phyloP scores from a whole-genome alignment of 768 basidiomycete species.

The Neoboletus subvelutipes region DNA sequence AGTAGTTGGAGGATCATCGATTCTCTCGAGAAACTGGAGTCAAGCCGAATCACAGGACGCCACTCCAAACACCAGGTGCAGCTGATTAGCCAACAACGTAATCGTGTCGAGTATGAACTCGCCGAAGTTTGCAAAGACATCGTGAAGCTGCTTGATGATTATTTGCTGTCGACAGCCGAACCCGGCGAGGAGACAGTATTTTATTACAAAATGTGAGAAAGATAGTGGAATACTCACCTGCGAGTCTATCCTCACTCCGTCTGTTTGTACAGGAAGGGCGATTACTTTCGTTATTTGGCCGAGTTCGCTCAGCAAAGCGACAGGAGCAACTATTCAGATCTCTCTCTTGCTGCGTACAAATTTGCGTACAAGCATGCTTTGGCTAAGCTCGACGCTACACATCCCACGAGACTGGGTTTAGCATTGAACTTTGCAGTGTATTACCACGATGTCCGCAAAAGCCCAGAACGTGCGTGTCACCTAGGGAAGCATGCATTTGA shows the following conservation, averaged over 20 bases:
- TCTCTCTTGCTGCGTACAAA: slow-evolving; percentile 84
- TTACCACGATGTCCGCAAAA: slow-evolving; percentile 83
- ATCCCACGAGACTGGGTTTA: slow-evolving; percentile 85
- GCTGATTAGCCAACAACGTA: slow-evolving; percentile 71
- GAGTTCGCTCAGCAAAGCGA: slow-evolving; percentile 77
- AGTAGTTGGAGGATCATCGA: slow-evolving; percentile 84
- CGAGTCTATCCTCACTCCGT: slow-evolving; percentile 9
- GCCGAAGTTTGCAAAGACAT: slow-evolving; percentile 78
- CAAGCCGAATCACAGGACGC: slow-evolving; percentile 31
- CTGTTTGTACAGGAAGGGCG: slow-evolving; percentile 62
- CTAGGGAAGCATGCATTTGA: slow-evolving; percentile 92
- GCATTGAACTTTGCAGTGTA: slow-evolving; percentile 95
- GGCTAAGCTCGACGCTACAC: slow-evolving; percentile 69
- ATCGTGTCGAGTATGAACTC: slow-evolving; percentile 75
- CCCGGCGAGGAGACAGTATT: slow-evolving; percentile 84
- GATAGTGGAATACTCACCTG: background rate
- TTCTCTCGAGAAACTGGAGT: slow-evolving; percentile 64
- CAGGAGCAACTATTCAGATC: slow-evolving; percentile 65
- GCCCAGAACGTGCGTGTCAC: slow-evolving; percentile 84
- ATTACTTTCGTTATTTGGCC: slow-evolving; percentile 89
- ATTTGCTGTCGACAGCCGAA: slow-evolving; percentile 60
- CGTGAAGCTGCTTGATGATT: slow-evolving; percentile 61
- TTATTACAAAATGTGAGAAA: slow-evolving; percentile 80
- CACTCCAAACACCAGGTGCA: slow-evolving; percentile 45
- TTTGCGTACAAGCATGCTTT: slow-evolving; percentile 80